A percentile compares a stretch with the other conserved stretches of the same genome.
These are phyloP conservation scores for Sabuloglossum arenarium DNA, from an alignment of 495 filamentous ascomycete genomes.

Conservation along the genomic window DNA sequence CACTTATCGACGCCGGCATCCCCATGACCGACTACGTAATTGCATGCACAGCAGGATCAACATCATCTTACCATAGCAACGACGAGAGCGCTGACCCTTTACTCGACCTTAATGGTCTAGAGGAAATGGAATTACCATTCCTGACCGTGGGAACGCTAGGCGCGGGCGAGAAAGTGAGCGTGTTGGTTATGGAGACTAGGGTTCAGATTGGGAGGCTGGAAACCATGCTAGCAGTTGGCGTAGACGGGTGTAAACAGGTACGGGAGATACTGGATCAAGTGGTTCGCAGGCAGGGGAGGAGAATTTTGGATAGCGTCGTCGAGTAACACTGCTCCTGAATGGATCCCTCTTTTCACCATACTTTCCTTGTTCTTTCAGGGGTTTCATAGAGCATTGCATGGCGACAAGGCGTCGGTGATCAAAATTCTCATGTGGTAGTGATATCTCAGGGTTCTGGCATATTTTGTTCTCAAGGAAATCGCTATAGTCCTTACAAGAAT, in stretches of 20 bases:
- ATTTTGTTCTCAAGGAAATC: no score
- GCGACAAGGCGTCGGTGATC: no score
- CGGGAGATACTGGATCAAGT: constrained; percentile 53
- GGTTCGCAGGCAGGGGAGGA: constrained; percentile 41
- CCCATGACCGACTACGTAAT: constrained; percentile 81
- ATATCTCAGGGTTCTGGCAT: no score
- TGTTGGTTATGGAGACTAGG: constrained; percentile 67
- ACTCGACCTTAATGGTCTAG: constrained; percentile 64
- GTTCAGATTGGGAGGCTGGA: constrained; percentile 61
- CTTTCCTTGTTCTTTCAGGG: no score
- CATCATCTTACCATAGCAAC: constrained; percentile 35
- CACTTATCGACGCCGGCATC: constrained; percentile 82
- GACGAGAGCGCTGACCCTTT: constrained; percentile 61
- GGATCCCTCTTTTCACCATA: no score
- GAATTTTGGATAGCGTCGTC: constrained; percentile 39
- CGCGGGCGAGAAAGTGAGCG: constrained; percentile 46
- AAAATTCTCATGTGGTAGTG: no score
- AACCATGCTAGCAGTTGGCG: constrained; percentile 74
- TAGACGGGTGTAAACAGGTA: constrained; percentile 81
- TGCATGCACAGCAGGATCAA: constrained; percentile 74
- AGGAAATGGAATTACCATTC: constrained; percentile 80
- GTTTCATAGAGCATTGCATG: no score
- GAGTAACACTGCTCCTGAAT: constrained; percentile 3
- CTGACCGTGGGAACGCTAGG: constrained; percentile 70
- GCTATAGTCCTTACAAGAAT: no score